phyloP scores from a whole-genome alignment of 78 protist genomes.

The Chrysochromulina parva region DNA sequence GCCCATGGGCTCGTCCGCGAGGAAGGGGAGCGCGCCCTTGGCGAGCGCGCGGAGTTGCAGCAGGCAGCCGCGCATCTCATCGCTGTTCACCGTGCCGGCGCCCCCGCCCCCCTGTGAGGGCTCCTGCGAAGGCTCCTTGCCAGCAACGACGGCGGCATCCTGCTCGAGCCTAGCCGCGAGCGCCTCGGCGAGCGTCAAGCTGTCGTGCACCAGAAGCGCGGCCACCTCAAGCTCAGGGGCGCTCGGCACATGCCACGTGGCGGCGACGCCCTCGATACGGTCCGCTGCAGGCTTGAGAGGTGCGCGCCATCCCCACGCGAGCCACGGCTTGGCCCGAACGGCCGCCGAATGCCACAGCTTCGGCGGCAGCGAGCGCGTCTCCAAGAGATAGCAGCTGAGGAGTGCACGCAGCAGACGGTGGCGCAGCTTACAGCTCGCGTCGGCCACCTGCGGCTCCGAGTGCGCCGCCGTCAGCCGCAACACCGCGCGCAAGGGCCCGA shows the following conservation, averaged over 20 bases:
- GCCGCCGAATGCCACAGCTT: not conserved
- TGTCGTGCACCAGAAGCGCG: not conserved
- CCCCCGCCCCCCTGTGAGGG: too few relatives aligned
- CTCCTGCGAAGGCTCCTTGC: not conserved
- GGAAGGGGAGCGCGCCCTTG: not conserved
- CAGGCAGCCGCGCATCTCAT: not conserved
- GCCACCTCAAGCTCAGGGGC: not conserved
- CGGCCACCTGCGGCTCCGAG: not conserved
- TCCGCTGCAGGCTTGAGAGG: not conserved
- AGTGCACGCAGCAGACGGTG: not conserved
- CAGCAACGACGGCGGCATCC: not conserved
- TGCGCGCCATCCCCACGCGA: not conserved
- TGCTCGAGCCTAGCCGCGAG: not conserved
- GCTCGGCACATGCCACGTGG: not conserved
- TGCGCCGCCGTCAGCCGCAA: not conserved
- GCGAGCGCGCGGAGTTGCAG: constrained; percentile 5
- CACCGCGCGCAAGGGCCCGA: not conserved
- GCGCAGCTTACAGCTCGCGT: not conserved
- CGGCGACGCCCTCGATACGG: too few relatives aligned
- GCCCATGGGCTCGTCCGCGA: not conserved
- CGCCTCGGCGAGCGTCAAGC: not conserved
- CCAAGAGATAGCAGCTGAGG: not conserved
- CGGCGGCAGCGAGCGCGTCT: constrained; percentile 4
- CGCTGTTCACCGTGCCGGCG: too few relatives aligned
- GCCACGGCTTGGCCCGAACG: not conserved